Base-by-base conservation (phyloP, 208 protist species). In the Leishmania arabica region DNA sequence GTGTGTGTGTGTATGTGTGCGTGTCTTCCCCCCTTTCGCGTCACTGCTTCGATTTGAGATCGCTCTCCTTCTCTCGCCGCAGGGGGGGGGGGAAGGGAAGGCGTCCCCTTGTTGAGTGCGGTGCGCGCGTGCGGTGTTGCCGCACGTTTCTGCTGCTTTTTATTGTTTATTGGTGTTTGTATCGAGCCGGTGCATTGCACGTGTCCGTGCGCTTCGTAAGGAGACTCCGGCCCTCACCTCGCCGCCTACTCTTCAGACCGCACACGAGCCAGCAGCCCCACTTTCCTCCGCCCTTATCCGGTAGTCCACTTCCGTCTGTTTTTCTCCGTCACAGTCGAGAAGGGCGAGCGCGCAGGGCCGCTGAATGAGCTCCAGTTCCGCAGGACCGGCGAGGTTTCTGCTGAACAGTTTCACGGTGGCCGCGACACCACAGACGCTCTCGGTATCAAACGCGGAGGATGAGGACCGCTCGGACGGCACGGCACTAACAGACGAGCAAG, bases 341-440 rank as follows among this genome's bases (percentile, higher is more conserved):
- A 45, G 15, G 19, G 53, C 13, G 72, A 62, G n/a, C 6, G 11
- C 31, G 72, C 53, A 5, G 27, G 21, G 3, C 34, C 21, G 74
- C 53, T 77, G 74, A 24, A 82, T 86, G 77, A 24, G 56, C 13
- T 80, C 54, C n/a, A 82, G 73, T n/a, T 19, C 51, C 45, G 68
- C 77, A 40, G 73, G 75, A 64, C 78, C 78, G 51, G 77, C 74
- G 37, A 64, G 82, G 78, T 77, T 75, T 27, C 64, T 86, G 42
- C 82, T 86, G 66, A 69, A 64, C 11, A 82, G 78, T 42, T 82
- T 86, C 58, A 77, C 82, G 54, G 77, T 82, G 6, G 82, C 82
- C 64, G 78, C 82, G 9, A 58, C 74, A 78, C 81, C 49, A 34
- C 77, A 27, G 69, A 72, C 9, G 75, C 64, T 11, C 62, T 78